These are phyloP conservation scores for Fusarium subtropicale DNA, from an alignment of 2,329 filamentous ascomycete species.

Conservation along the genomic window DNA sequence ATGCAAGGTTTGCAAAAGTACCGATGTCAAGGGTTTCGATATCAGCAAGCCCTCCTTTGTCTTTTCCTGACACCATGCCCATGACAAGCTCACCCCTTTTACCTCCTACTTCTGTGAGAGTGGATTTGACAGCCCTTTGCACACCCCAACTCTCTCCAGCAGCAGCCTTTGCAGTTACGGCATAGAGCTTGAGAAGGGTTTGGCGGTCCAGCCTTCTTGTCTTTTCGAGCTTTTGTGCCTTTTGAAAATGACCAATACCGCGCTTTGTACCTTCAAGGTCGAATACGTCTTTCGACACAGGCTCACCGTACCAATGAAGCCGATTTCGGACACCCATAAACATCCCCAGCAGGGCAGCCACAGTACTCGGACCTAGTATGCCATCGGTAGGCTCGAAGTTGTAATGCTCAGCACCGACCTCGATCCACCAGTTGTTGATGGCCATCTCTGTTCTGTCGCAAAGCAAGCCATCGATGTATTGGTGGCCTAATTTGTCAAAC, in stretches of 20 bases:
- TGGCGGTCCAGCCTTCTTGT: slow-evolving; percentile 84
- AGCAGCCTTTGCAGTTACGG: slow-evolving; percentile 88
- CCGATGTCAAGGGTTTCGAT: slow-evolving; percentile 93
- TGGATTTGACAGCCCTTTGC: slow-evolving; percentile 94
- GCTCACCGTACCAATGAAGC: slow-evolving; percentile 84
- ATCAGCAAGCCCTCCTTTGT: slow-evolving; percentile 90
- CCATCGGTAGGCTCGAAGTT: slow-evolving; percentile 94
- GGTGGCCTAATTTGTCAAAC: slow-evolving; percentile 86
- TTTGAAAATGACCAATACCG: slow-evolving; percentile 90
- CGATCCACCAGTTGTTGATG: slow-evolving; percentile 95
- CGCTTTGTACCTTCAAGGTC: slow-evolving; percentile 85
- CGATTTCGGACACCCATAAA: slow-evolving; percentile 91
- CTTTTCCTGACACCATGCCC: slow-evolving; percentile 88
- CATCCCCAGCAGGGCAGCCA: slow-evolving; percentile 86
- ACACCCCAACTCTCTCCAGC: slow-evolving; percentile 91
- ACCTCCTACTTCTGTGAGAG: slow-evolving; percentile 90
- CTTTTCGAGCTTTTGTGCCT: slow-evolving; percentile 82
- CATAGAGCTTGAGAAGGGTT: slow-evolving; percentile 84
- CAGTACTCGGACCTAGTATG: slow-evolving; percentile 90
- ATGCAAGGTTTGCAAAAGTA: slow-evolving; percentile 79
- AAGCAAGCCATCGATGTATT: slow-evolving; percentile 90
- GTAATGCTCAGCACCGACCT: slow-evolving; percentile 91
- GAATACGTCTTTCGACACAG: slow-evolving; percentile 91
- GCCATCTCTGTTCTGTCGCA: slow-evolving; percentile 94
- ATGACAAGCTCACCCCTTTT: slow-evolving; percentile 95